Evolutionary conservation across 176 grass and related monocot species (phyloP), one percentile per base, ranked within the genome.

Genomic region (Cenchrus fungigraminus): DNA sequence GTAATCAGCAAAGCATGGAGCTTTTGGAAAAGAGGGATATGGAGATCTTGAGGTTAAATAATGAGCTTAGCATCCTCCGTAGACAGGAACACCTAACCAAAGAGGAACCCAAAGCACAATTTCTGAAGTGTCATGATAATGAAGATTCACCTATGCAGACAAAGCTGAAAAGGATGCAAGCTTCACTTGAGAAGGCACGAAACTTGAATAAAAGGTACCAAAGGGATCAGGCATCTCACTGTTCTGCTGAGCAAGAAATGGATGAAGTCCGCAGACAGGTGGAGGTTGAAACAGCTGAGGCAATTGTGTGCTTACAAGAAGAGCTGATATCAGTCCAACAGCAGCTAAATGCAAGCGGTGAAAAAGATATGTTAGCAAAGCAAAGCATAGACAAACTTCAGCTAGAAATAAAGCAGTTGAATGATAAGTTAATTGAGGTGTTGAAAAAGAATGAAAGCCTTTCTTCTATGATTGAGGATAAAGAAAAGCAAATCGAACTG

Each of bases 161-260:
- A 71, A 99, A 96, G 74, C 22, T 99, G 71, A 99, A 90, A 92
- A 99, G 72, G 80, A 96, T 99, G 93, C 93, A 95, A 91, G 88
- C 77, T 84, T 99, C 97, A 65, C 83, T 99, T 78, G 97, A 96
- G 20, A 92, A 91, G 74, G 97, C 84, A 63, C 73, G 71, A 1
- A 71, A 84, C 79, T 77, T 96, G 82, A 96, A 95, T 83, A 73
- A 50, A 82, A 92, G 76, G 66, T 88, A 82, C 59, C 85, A 92
- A 77, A 86, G 76, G 65, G 86, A 95, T 73, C 91, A 95, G 54
- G 83, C 68, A 73, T 91, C 91, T 86, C 91, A 98, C 68, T 92
- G 25, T 80, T 90, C 74, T 89, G 80, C 91, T 62, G 90, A 94
- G 67, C 83, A 83, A 92, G 96, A 95, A 90, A 98, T 93, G 91